phyloP scores from a whole-genome alignment of 352 stramenopile genomes.

The Phytophthora megakarya region DNA sequence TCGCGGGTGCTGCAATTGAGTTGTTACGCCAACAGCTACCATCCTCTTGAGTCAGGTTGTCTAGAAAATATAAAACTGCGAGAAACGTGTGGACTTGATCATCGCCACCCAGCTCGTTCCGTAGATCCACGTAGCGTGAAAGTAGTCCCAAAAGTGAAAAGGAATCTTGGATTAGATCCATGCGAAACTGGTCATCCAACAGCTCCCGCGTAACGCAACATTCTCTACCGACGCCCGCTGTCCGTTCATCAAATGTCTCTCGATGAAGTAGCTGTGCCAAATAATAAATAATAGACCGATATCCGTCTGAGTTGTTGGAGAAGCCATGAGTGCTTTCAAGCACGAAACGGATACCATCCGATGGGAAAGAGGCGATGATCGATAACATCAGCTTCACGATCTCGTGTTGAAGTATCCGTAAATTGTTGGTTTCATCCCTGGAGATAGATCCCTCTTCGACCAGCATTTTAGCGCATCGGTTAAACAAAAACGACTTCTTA shows the following conservation, averaged over 20 bases:
- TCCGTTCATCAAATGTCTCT: slow-evolving; percentile 63
- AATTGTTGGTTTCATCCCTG: slow-evolving; percentile 21
- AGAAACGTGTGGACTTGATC: slow-evolving; percentile 65
- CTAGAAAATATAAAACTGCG: slow-evolving; percentile 56
- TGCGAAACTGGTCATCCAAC: slow-evolving; percentile 31
- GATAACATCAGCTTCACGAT: slow-evolving; percentile 65
- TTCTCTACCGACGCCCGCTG: slow-evolving; percentile 30
- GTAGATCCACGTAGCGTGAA: slow-evolving; percentile 71
- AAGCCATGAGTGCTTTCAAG: slow-evolving; percentile 69
- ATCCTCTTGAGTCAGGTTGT: slow-evolving; percentile 36
- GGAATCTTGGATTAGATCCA: slow-evolving; percentile 55
- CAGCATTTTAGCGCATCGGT: slow-evolving; percentile 74
- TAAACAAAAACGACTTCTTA: slow-evolving; percentile 70
- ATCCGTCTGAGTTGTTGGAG: slow-evolving; percentile 47
- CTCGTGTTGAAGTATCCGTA: slow-evolving; percentile 53
- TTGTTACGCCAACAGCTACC: slow-evolving; percentile 37
- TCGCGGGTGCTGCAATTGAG: slow-evolving; percentile 55
- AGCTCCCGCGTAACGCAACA: slow-evolving; percentile 25
- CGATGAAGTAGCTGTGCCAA: slow-evolving; percentile 60
- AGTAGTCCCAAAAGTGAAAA: slow-evolving; percentile 66
- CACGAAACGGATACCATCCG: slow-evolving; percentile 67
- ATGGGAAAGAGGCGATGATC: slow-evolving; percentile 61
- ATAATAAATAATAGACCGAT: slow-evolving; percentile 70
- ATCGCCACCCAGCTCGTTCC: slow-evolving; percentile 49
- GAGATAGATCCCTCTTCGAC: slow-evolving; percentile 16